phyloP scores from a whole-genome alignment of 208 protist species.

The Acanthamoeba castellanii region DNA sequence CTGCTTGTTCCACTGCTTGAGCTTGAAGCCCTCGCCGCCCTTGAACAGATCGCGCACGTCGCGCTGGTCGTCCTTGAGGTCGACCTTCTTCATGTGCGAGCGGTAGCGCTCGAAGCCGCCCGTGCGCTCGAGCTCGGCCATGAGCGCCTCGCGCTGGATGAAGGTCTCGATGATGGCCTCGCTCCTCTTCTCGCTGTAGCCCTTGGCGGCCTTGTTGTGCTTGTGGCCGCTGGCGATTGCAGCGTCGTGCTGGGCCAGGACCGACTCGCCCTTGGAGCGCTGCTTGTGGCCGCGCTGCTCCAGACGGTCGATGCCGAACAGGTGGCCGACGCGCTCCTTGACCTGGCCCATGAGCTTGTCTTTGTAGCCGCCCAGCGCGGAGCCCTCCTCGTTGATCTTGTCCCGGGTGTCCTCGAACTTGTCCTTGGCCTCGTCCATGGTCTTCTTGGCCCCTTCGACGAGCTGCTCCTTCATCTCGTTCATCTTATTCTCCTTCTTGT shows the following conservation, averaged over 20 bases:
- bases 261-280: not conserved
- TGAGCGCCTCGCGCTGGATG: slow-evolving; percentile 3
- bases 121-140: not conserved
- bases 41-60: slow-evolving; percentile 14
- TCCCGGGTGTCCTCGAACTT: not conserved
- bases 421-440: slow-evolving; percentile 24
- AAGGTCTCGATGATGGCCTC: not conserved
- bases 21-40: not conserved
- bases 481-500: not conserved
- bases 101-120: not conserved
- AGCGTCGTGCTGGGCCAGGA: not conserved
- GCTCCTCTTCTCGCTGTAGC: not conserved
- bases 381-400: not conserved
- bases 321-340: slow-evolving; percentile 19
- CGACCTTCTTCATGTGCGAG: not conserved
- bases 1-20: slow-evolving; percentile 43
- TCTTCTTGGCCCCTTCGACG: slow-evolving; percentile 2
- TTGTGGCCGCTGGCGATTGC: not conserved
- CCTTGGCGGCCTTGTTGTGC: not conserved
- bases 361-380: not conserved
- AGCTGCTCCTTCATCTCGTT: slow-evolving; percentile 6
- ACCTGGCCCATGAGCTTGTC: slow-evolving; percentile 52
- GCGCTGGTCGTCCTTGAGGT: not conserved
- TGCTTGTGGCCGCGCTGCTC: slow-evolving; percentile 10
- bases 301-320: not conserved